These are phyloP conservation scores for Cercospora brassicicola DNA, from an alignment of 2,329 filamentous ascomycete genomes.

Conservation along the genomic window DNA sequence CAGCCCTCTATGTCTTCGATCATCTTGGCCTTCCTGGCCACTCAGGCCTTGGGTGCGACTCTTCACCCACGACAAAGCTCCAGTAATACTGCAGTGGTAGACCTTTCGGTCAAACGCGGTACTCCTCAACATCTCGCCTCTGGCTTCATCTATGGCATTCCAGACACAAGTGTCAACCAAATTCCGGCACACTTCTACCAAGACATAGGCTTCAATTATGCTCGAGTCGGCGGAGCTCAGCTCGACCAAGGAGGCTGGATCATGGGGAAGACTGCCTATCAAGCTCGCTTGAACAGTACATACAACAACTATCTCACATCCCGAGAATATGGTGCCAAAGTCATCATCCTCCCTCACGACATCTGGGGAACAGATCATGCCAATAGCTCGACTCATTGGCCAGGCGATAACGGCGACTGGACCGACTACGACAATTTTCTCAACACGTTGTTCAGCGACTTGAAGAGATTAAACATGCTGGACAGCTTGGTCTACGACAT, in stretches of 20 bases:
- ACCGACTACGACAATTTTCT: conserved; percentile 48
- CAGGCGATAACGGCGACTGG: conserved; percentile 55
- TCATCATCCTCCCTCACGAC: conserved; percentile 30
- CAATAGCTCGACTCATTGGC: conserved; percentile 44
- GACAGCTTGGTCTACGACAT: conserved; percentile 50
- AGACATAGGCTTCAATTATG: conserved; percentile 46
- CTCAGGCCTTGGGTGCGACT: conserved; percentile 5
- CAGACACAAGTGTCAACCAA: conserved; percentile 34
- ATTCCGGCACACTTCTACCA: conserved; percentile 45
- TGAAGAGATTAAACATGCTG: conserved; percentile 42
- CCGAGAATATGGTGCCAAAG: conserved; percentile 36
- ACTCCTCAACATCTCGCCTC: conserved; percentile 42
- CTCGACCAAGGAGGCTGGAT: conserved; percentile 44
- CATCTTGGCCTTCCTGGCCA: neutral
- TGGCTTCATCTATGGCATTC: conserved; percentile 47
- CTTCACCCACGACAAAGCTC: conserved; percentile 21
- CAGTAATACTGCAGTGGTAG: conserved; percentile 32
- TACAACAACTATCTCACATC: conserved; percentile 50
- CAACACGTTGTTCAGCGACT: conserved; percentile 41
- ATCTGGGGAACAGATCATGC: conserved; percentile 34
- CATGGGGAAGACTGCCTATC: conserved; percentile 35
- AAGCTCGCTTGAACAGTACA: conserved; percentile 46
- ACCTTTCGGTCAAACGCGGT: conserved; percentile 39
- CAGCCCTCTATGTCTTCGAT: neutral
- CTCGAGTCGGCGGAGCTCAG: conserved; percentile 47